Conservation (phyloP, 129 eudicot genomes). For the Flaveria linearis region DNA sequence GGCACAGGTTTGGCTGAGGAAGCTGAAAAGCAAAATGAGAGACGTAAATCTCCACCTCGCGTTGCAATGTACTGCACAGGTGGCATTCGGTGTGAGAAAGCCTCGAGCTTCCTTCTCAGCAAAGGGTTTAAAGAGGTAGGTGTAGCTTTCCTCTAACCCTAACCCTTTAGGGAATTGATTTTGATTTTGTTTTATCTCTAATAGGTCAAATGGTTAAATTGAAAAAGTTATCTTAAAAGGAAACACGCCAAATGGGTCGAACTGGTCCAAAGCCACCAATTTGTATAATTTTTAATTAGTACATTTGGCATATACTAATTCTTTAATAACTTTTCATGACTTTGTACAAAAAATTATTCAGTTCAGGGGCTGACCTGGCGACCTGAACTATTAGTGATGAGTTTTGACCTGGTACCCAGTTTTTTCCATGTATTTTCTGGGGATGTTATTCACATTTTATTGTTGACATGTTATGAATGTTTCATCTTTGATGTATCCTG, state of each 20-base stretch:
- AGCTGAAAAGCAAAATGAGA: constrained; percentile 34
- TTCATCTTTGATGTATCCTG: neutral
- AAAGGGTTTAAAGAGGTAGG: constrained; percentile 85
- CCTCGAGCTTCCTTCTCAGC: constrained; percentile 74
- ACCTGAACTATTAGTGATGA: neutral
- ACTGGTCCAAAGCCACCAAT: neutral
- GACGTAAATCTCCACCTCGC: constrained; percentile 57
- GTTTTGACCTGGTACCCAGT: neutral
- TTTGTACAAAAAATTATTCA: neutral
- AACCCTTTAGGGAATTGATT: neutral
- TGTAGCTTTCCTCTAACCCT: constrained; percentile 10
- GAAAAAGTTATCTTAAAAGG: neutral
- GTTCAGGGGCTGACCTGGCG: neutral
- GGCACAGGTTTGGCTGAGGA: constrained; percentile 30
- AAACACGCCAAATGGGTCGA: neutral
- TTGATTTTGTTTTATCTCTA: neutral
- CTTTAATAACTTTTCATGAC: neutral
- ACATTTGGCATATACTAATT: neutral
- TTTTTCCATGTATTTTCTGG: neutral
- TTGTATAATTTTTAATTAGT: neutral
- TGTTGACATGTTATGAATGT: too few relatives aligned
- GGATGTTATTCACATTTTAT: neutral
- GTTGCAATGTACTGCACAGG: constrained; percentile 98
- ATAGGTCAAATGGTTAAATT: neutral
- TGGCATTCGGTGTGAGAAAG: constrained; percentile 91